Evolutionary conservation across 1,284 basidiomycete species (phyloP).

Genomic region (Melampsora larici-populina): DNA sequence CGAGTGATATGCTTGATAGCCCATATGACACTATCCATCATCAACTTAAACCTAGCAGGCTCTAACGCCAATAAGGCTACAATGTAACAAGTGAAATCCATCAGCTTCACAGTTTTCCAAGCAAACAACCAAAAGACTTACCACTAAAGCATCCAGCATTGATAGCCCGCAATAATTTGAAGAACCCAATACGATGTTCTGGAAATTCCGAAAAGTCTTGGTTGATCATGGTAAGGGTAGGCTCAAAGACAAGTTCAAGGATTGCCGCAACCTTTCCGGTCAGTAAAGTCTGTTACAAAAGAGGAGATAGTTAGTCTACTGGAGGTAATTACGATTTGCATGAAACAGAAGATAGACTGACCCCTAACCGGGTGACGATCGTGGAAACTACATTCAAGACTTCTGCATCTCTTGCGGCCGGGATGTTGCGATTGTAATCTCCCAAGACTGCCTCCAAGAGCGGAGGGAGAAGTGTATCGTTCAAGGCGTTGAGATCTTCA

Average conservation of each 20-base stretch:
- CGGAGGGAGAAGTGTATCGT: constrained; percentile 87
- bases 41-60: constrained; percentile 90
- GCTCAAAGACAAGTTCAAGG: constrained; percentile 95
- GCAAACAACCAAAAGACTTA: not conserved
- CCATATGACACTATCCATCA: constrained; percentile 99
- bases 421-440: constrained; percentile 93
- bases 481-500: constrained; percentile 89
- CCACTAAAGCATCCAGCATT: constrained; percentile 74
- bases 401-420: constrained; percentile 90
- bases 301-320: not conserved
- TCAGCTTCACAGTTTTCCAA: not conserved
- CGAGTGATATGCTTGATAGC: constrained; percentile 99
- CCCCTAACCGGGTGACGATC: constrained; percentile 78
- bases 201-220: constrained; percentile 98
- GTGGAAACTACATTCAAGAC: constrained; percentile 97
- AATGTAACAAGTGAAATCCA: not conserved
- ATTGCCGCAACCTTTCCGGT: constrained; percentile 95
- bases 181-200: constrained; percentile 96
- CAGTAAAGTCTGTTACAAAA: constrained; percentile 61
- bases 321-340: not conserved
- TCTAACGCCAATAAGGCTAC: constrained; percentile 79
- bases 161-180: constrained; percentile 89
- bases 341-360: constrained; percentile 14
- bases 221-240: constrained; percentile 97
- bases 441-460: constrained; percentile 93